phyloP scores from a whole-genome alignment of 129 eudicot species.

The Cynara cardunculus region DNA sequence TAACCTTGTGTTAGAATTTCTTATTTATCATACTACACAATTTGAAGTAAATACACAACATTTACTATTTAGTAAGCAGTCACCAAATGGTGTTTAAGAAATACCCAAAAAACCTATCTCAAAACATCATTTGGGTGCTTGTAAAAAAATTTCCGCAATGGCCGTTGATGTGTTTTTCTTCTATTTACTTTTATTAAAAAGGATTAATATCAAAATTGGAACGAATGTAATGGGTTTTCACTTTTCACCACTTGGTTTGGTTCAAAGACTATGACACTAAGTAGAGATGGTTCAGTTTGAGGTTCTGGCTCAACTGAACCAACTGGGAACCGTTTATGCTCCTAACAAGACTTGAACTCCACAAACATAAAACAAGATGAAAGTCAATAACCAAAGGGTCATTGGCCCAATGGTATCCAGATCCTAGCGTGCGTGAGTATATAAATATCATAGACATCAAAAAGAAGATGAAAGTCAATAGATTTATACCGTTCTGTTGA shows the following conservation, averaged over 20 bases:
- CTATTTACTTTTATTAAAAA: neutral
- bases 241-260: neutral
- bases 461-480: neutral
- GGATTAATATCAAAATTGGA: neutral
- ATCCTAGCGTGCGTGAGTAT: neutral
- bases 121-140: neutral
- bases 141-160: neutral
- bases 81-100: neutral
- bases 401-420: neutral
- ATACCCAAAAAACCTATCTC: neutral
- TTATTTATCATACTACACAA: too few species aligned
- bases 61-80: neutral
- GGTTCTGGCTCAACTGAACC: neutral
- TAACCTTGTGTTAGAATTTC: neutral
- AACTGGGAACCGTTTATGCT: neutral
- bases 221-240: neutral
- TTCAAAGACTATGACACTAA: too few species aligned
- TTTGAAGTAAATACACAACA: neutral
- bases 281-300: neutral
- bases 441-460: neutral
- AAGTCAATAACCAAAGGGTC: neutral
- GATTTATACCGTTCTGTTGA: constrained; percentile 22
- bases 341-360: neutral
- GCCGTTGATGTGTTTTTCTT: neutral
- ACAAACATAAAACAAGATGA: neutral